Percentiles rank a stretch among this genome's conserved stretches.
These are phyloP conservation scores for Geotrichum reessii DNA, from an alignment of 1,139 yeast species.

Conservation along the genomic window DNA sequence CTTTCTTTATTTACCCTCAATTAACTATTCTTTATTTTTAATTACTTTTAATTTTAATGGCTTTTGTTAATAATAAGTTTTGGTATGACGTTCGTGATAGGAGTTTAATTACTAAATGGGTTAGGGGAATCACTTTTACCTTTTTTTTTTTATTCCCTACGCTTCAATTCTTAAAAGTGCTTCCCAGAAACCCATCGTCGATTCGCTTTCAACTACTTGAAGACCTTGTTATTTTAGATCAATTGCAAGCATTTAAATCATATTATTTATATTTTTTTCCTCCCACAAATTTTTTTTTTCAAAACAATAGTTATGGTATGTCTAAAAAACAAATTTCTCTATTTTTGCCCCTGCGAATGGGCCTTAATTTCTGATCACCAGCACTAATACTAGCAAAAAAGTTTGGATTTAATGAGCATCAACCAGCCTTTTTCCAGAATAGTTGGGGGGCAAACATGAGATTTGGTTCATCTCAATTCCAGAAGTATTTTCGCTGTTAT, in stretches of 20 bases:
- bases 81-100: neutral
- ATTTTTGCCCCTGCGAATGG: neutral
- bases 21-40: neutral
- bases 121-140: neutral
- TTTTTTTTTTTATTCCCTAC: neutral
- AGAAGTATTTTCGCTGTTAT: constrained; percentile 85
- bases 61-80: neutral
- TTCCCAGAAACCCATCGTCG: neutral
- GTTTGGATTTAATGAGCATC: constrained; percentile 9
- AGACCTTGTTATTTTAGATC: neutral
- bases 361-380: neutral
- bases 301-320: neutral
- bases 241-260: neutral
- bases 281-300: neutral
- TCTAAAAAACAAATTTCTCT: neutral
- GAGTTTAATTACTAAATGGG: neutral
- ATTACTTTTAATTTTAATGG: neutral
- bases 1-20: neutral
- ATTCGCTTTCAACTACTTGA: neutral
- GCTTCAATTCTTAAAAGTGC: neutral
- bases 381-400: neutral
- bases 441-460: constrained; percentile 5
- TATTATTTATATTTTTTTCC: neutral
- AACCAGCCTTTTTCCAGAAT: constrained; percentile 2
- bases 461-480: constrained; percentile 38